Evolutionary conservation across 345 rosid species (phyloP), one percentile per base, ranked within the genome.

Genomic region (Pseudoturritis turrita): DNA sequence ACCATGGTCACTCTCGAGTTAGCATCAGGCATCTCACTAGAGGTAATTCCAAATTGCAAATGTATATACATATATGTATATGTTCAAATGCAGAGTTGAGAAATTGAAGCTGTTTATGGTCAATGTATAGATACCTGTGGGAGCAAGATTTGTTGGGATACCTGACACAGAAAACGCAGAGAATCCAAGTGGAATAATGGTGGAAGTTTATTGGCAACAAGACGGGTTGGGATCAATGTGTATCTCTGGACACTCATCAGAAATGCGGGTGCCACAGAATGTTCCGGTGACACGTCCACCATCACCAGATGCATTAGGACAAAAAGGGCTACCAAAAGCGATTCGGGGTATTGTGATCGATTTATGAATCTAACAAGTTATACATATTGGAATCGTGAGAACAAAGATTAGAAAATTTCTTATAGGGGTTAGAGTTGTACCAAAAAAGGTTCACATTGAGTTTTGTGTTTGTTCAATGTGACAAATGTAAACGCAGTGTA

Each of bases 121-220:
- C 7, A 65, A 19, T 49, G 63, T 47, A 23, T 80, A 91, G 96
- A 84, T 89, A 81, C 99, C 96, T 1, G 80, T 87, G 0, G 96
- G 96, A 72, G 93, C 96, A 28, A 81, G 85, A 81, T 91, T 81
- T 68, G 86, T 87, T 29, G 90, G 90, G 25, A 80, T 95, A 13
- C 99, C 93, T 1, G 90, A 89, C 67, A 89, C 87, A 2, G 88
- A 81, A 62, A 75, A 87, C 3, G 46, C 46, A 0, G 91, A 83
- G 76, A 81, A 87, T 74, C 93, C 93, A 0, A 49, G 85, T 62
- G 97, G 90, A 35, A 14, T 81, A 11, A 95, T 89, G 97, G 97
- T 91, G 33, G 93, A 91, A 85, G 97, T 91, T 8, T 85, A 85
- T 78, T 91, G 96, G 96, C 81, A 81, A 65, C 93, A 91, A 78